Evolutionary conservation across 768 basidiomycete species (phyloP), one percentile per base, ranked within the genome.

Genomic region (Obba rivulosa): DNA sequence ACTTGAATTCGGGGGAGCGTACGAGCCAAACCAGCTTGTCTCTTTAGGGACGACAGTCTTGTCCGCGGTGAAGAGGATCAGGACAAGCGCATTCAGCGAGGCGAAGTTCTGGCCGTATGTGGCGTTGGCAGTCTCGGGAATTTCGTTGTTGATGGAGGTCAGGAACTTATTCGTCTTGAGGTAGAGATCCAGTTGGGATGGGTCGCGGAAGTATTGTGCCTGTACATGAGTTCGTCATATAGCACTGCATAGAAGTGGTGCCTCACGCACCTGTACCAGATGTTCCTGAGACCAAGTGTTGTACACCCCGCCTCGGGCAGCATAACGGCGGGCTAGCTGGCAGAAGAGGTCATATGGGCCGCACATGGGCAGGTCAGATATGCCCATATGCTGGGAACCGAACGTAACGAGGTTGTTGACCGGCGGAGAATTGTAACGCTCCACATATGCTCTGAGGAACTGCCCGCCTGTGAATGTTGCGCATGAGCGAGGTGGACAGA

Each of bases 121-220:
- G 28, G 50, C 51, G 57, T 90, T 89, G 36, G 74, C 77, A 18
- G 62, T 46, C 2, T 63, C 72, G 13, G 70, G 58, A n/a, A 75
- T 49, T 62, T 93, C 91, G 59, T 90, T 91, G 69, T 93, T 93
- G 65, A 93, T 80, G 13, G 73, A 72, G 0, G 87, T 66, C 18
- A 93, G 72, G 67, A 92, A 93, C 41, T 69, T 70, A 62, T 81
- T 86, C 2, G 76, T 63, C 2, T 64, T 55, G 34, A 87, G 72
- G 57, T 92, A 92, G 1, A 64, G 59, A 4, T 70, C 69, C 24
- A 87, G 65, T 36, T 78, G 79, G 14, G 62, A 62, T 8, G 85
- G 80, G 65, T 93, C 90, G 20, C 91, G 82, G 66, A 74, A 93
- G 60, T 92, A 93, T 61, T 93, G 91, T 1, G 91, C 91, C 87